A percentile compares a stretch with the other conserved stretches of the same genome.
phyloP scores from a whole-genome alignment of 768 basidiomycete genomes.

The Trametes elegans region DNA sequence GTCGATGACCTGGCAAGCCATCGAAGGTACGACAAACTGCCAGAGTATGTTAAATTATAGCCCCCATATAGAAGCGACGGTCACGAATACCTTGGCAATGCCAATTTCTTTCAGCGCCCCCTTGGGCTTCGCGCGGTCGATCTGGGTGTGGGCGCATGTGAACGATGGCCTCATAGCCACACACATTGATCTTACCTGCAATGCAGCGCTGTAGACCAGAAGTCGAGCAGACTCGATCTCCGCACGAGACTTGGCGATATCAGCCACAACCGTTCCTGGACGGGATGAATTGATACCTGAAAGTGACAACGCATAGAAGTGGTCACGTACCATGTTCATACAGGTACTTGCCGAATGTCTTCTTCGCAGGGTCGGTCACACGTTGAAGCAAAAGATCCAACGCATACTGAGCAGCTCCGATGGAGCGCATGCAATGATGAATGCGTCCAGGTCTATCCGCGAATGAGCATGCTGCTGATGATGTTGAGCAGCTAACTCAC shows the following conservation, averaged over 20 bases:
- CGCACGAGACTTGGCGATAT: slow-evolving; percentile 89
- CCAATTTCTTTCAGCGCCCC: slow-evolving; percentile 97
- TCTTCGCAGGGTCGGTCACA: slow-evolving; percentile 87
- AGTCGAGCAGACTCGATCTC: slow-evolving; percentile 89
- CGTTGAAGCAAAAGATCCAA: slow-evolving; percentile 87
- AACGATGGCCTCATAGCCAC: background rate
- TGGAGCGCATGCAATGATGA: slow-evolving; percentile 97
- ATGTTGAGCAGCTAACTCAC: slow-evolving; percentile 36
- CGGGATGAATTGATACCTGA: background rate
- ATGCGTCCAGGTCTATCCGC: slow-evolving; percentile 80
- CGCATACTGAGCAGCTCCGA: slow-evolving; percentile 83
- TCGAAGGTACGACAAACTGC: slow-evolving; percentile 92
- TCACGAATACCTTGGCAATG: slow-evolving; percentile 92
- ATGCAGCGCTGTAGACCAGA: slow-evolving; percentile 88
- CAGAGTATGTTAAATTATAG: no score
- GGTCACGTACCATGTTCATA: slow-evolving; percentile 76
- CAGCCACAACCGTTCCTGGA: slow-evolving; percentile 81
- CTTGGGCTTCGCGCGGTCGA: slow-evolving; percentile 89
- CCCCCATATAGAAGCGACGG: no score
- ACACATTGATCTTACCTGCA: slow-evolving; percentile 49
- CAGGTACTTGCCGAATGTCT: slow-evolving; percentile 92
- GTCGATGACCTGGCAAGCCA: slow-evolving; percentile 88
- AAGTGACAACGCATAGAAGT: background rate
- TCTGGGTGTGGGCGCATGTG: slow-evolving; percentile 40
- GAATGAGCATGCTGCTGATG: background rate